A percentile compares a stretch with the other conserved stretches of the same genome.
Evolutionary conservation across 2,329 filamentous ascomycete species (phyloP).

Genomic region (Dissoconium aciculare): DNA sequence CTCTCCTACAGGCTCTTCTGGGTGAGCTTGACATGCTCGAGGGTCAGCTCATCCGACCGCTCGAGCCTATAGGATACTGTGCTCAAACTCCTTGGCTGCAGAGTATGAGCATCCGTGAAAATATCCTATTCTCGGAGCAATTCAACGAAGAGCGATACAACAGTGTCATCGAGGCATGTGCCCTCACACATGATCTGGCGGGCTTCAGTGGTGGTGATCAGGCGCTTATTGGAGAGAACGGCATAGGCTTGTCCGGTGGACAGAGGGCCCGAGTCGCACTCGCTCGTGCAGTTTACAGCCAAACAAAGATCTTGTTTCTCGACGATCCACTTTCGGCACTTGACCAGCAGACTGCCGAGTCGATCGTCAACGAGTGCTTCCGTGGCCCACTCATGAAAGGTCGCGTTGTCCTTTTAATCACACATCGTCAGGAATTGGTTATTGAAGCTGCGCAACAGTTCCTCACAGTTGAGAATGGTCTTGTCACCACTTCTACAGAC

Average conservation of each 20-base stretch:
- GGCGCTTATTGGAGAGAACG: slow-evolving; percentile 35
- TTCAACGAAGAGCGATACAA: slow-evolving; percentile 57
- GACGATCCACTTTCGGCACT: slow-evolving; percentile 35
- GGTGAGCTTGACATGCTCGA: slow-evolving; percentile 42
- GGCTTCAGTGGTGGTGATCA: slow-evolving; percentile 50
- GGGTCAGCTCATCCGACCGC: slow-evolving; percentile 38
- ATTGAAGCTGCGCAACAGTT: slow-evolving; percentile 58
- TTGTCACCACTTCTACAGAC: slow-evolving; percentile 24
- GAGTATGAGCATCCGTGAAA: slow-evolving; percentile 54
- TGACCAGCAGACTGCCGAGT: slow-evolving; percentile 48
- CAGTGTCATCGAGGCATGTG: slow-evolving; percentile 52
- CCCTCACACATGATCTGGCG: slow-evolving; percentile 45
- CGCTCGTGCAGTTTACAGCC: slow-evolving; percentile 33
- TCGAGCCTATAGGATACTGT: slow-evolving; percentile 48
- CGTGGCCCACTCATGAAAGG: slow-evolving; percentile 39
- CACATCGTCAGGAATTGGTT: slow-evolving; percentile 56
- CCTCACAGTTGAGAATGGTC: slow-evolving; percentile 51
- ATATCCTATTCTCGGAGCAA: slow-evolving; percentile 48
- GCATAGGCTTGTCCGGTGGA: slow-evolving; percentile 34
- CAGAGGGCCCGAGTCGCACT: slow-evolving; percentile 35
- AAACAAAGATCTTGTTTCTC: slow-evolving; percentile 32
- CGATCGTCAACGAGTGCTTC: slow-evolving; percentile 43
- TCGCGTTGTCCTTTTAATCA: slow-evolving; percentile 45
- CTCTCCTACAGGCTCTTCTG: slow-evolving; percentile 43
- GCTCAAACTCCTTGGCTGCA: slow-evolving; percentile 53